A percentile compares a stretch with the other conserved stretches of the same genome.
Evolutionary conservation across 768 basidiomycete genomes (phyloP).

Genomic region (Mycena belliarum): DNA sequence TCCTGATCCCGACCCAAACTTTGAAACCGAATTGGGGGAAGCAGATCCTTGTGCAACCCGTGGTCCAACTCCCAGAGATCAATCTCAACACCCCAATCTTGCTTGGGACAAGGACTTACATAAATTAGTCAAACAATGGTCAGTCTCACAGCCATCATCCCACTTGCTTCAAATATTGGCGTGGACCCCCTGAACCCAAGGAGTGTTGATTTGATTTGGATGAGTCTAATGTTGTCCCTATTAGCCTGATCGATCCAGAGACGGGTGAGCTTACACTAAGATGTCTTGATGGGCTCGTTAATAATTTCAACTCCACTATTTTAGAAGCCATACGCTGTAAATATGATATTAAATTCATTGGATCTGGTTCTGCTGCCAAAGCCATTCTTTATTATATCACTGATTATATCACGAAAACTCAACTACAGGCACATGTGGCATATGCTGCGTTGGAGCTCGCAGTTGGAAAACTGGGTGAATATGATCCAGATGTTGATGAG

Average conservation of each 20-base stretch:
- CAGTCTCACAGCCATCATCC: too few relatives aligned
- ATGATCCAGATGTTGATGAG: neutral
- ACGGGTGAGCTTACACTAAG: neutral
- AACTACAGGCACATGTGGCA: neutral
- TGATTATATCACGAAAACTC: neutral
- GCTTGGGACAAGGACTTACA: too few relatives aligned
- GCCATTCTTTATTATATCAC: neutral
- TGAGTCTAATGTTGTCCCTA: neutral
- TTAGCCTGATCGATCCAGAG: neutral
- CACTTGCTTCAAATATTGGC: too few relatives aligned
- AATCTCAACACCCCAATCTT: too few relatives aligned
- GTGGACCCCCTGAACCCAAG: too few relatives aligned
- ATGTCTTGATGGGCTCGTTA: neutral
- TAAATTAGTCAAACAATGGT: too few relatives aligned
- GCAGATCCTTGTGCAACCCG: too few relatives aligned
- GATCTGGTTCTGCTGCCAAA: neutral
- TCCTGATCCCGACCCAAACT: neutral
- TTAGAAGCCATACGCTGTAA: neutral
- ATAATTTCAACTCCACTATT: neutral
- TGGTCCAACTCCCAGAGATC: too few relatives aligned
- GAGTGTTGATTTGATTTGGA: neutral
- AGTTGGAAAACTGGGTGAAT: neutral
- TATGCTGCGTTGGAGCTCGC: neutral
- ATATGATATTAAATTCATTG: neutral
- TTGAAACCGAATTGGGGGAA: too few relatives aligned